Base-by-base conservation (phyloP, 164 flowering plant species). In the Houttuynia cordata region DNA sequence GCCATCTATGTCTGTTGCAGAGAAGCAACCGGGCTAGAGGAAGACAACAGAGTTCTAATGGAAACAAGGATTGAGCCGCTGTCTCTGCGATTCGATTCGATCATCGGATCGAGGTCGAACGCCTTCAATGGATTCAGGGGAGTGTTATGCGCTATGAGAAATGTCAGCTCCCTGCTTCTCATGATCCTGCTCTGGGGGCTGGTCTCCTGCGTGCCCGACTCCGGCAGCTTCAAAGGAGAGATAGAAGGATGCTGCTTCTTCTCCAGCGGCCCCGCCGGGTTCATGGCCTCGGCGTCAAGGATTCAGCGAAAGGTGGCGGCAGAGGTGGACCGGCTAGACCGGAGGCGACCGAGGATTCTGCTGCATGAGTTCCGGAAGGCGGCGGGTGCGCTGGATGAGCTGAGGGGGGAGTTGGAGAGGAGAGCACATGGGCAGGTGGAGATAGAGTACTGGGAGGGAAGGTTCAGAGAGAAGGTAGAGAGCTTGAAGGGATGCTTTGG, bases 61-160 rank as follows among this genome's bases (percentile, higher is more conserved):
- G 96, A 88, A 56, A 79, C 76, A 1, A 81, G 91, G 72, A 83
- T 82, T 65, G 82, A 81, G 50, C 74, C 76, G 0, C 81, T 84
- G 4, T 74, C 88, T 0, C 72, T 83, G 39, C 59, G 78, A 34
- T 71, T 82, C 61, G 87, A 87, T 60, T 93, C 83, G 65, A 73
- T 74, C 0, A 54, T 79, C 3, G 94, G 83, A 68, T 83, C 91
- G 18, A 84, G 83, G 71, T 80, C 86, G 6, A 83, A 87, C 65
- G 97, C 89, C 10, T 85, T 85, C 81, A 79, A 75, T 64, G 92
- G 95, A 0, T 91, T 91, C 73, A 68, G 97, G 1, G 97, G 96
- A 13, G 96, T 86, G n/a, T 77, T 91, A 0, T 83, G 80, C 67
- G 96, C 94, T 54, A 86, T 86, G 91, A 79, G 89, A 62, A 88